Conservation (phyloP, 495 filamentous ascomycete species). For the Penicillium waksmanii region DNA sequence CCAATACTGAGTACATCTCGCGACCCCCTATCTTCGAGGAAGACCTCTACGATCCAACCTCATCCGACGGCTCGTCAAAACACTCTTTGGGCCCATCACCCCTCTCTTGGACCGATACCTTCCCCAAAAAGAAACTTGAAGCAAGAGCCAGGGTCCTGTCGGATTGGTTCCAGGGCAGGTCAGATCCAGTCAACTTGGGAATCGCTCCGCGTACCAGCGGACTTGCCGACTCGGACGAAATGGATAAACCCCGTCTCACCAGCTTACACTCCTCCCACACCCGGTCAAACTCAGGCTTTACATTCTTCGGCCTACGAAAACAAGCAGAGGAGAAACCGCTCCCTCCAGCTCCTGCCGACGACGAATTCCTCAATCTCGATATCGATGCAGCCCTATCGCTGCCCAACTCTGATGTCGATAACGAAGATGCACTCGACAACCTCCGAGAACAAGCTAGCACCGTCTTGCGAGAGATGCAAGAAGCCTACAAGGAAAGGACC, state of each 20-base stretch:
- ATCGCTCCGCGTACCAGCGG: constrained; percentile 26
- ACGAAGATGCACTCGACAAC: constrained; percentile 70
- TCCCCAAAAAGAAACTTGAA: constrained; percentile 46
- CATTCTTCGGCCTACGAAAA: constrained; percentile 43
- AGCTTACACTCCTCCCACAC: constrained; percentile 36
- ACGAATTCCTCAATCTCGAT: constrained; percentile 68
- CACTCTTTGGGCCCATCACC: constrained; percentile 11
- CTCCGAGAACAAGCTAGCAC: constrained; percentile 68
- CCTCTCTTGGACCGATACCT: constrained; percentile 36
- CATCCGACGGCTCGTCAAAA: constrained; percentile 19
- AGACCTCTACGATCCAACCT: constrained; percentile 24
- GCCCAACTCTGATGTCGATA: constrained; percentile 50
- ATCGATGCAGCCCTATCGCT: constrained; percentile 67
- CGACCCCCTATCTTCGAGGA: constrained; percentile 33
- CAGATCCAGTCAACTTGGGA: constrained; percentile 49
- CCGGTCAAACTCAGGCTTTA: constrained; percentile 43
- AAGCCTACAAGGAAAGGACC: constrained; percentile 68
- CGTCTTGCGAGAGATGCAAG: constrained; percentile 67
- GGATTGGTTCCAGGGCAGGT: constrained; percentile 57
- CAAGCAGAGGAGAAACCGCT: constrained; percentile 29
- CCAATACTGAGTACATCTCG: constrained; percentile 46
- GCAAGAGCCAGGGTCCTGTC: constrained; percentile 46
- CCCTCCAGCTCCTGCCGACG: constrained; percentile 47
- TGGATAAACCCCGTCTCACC: constrained; percentile 22
- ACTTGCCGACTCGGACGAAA: constrained; percentile 29